Evolutionary conservation across 768 basidiomycete genomes (phyloP).

Genomic region (Lyophyllum shimeji): DNA sequence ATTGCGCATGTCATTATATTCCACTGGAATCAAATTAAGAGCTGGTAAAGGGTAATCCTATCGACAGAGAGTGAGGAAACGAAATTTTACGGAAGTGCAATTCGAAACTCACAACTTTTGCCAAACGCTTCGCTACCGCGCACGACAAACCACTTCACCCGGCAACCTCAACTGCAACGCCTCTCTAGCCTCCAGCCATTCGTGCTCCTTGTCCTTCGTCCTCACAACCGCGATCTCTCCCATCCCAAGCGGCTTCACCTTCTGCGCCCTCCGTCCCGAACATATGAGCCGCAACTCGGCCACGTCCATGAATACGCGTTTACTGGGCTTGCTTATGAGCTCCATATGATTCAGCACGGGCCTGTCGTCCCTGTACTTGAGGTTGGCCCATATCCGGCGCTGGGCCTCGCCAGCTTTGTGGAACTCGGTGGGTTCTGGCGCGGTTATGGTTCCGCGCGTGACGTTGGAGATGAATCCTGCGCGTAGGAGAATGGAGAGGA

Average conservation of each 20-base stretch:
- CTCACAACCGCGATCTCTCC: slow-evolving; percentile 90
- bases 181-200: slow-evolving; percentile 93
- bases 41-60: background rate
- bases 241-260: slow-evolving; percentile 81
- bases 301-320: slow-evolving; percentile 71
- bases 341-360: slow-evolving; percentile 81
- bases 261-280: slow-evolving; percentile 78
- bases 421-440: slow-evolving; percentile 68
- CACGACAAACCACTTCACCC: slow-evolving; percentile 89
- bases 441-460: slow-evolving; percentile 71
- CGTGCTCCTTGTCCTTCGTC: slow-evolving; percentile 67
- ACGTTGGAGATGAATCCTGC: slow-evolving; percentile 84
- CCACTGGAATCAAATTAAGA: background rate
- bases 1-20: background rate
- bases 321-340: slow-evolving; percentile 82
- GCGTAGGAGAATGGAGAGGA: slow-evolving; percentile 89
- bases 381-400: slow-evolving; percentile 86
- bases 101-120: background rate
- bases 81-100: background rate
- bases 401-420: slow-evolving; percentile 56
- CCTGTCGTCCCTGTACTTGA: slow-evolving; percentile 90
- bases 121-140: slow-evolving; percentile 21
- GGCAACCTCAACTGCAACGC: slow-evolving; percentile 74
- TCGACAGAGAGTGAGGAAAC: too few relatives aligned
- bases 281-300: slow-evolving; percentile 78